Percentiles rank a stretch among this genome's conserved stretches.
Conservation (phyloP, 2,329 filamentous ascomycete genomes). For the Penicillium frequentans region DNA sequence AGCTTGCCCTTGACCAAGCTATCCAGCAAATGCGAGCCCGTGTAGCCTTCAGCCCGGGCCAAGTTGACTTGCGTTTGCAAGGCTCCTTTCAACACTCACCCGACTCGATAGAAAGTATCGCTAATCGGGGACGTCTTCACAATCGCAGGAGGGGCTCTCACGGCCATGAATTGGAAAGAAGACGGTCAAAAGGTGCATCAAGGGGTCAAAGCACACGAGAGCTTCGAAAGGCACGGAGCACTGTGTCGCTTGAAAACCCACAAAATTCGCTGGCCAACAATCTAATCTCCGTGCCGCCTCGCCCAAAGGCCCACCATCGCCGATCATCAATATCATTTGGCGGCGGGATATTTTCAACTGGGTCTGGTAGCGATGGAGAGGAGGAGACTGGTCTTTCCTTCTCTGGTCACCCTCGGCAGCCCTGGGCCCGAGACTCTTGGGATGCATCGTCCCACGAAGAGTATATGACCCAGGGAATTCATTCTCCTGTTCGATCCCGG, state of each 20-base stretch:
- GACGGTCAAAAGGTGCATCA: conserved; percentile 11
- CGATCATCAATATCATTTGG: conserved; percentile 19
- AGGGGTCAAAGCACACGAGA: conserved; percentile 3
- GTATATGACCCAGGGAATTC: background rate
- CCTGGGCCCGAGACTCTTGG: conserved; percentile 8
- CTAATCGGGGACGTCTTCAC: conserved; percentile 19
- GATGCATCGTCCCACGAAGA: conserved; percentile 9
- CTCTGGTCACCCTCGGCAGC: background rate
- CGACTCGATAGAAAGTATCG: conserved; percentile 24
- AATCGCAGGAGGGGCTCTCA: conserved; percentile 32
- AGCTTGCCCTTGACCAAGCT: conserved; percentile 65
- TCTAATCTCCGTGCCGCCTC: conserved; percentile 3
- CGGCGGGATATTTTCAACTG: conserved; percentile 14
- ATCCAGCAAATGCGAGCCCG: conserved; percentile 42
- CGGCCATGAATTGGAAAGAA: conserved; percentile 30
- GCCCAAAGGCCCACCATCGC: conserved; percentile 11
- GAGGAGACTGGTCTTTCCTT: conserved; percentile 13
- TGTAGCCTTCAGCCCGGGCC: conserved; percentile 35
- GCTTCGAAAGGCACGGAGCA: conserved; percentile 22
- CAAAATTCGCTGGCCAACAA: conserved; percentile 9
- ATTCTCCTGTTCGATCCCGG: conserved; percentile 18
- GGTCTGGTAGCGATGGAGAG: conserved; percentile 22
- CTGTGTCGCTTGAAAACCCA: conserved; percentile 21
- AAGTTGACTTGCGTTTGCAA: conserved; percentile 21
- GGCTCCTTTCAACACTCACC: conserved; percentile 13